Base-by-base conservation (phyloP, 257 asterid species). In the Prunella vulgaris region DNA sequence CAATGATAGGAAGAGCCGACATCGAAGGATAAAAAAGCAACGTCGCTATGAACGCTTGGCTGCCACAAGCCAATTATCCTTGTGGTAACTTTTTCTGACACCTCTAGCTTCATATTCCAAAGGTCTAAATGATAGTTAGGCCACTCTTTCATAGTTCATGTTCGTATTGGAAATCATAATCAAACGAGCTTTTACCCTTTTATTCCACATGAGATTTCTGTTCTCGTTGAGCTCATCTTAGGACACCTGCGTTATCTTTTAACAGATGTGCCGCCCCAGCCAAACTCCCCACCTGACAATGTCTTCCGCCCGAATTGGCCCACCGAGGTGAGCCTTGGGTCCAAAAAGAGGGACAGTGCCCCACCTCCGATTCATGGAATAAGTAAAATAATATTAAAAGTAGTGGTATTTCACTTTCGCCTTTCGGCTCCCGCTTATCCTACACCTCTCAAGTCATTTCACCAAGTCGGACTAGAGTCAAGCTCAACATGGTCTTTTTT, bases 311-410 rank as follows among this genome's bases (percentile, higher is more conserved):
- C 81, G 72, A 78, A 80, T 83, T 77, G 79, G 78, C 81, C 80
- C 77, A 76, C 77, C 78, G 76, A 59, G 56, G 81, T 78, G 78
- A 64, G 87, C 86, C 84, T 84, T 86, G 77, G 85, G 87, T 82
- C 90, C 75, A 81, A 84, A 88, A 84, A 74, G 83, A 82, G 83
- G 82, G 88, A 85, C 83, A 37, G 44, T 37, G 89, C 85, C 92
- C 86, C 86, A 79, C 87, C 70, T 84, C 84, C 82, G 83, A 85
- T 85, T 87, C 87, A 89, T 87, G 80, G 80, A 89, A 87, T 89
- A 85, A 83, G 92, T 84, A 88, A 88, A 87, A 83, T 89, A 87
- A 85, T 84, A 84, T 85, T 87, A 87, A 87, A 89, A 87, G 90
- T 87, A 35, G n/a, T 38, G 46, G 46, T 10, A 38, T 38, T 38